phyloP scores from a whole-genome alignment of 441 rosid species.

The Dalechampia spathulata region DNA sequence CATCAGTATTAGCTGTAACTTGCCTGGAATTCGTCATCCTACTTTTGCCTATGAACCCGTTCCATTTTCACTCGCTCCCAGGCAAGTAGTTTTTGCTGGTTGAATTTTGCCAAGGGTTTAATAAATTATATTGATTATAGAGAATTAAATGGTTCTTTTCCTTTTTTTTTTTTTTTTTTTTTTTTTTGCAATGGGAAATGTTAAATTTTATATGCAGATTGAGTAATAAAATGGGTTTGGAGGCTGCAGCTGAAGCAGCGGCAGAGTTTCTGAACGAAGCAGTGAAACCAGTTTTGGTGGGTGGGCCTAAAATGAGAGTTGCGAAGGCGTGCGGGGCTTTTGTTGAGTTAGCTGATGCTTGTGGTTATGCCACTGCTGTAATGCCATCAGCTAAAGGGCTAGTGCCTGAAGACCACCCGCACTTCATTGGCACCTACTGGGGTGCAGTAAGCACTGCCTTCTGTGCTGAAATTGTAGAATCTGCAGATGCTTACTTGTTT shows the following conservation, averaged over 20 bases:
- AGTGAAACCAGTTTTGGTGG: slow-evolving; percentile 79
- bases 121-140: neutral
- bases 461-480: slow-evolving; percentile 83
- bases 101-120: neutral
- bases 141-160: no score
- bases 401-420: slow-evolving; percentile 70
- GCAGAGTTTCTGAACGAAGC: slow-evolving; percentile 79
- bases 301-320: slow-evolving; percentile 73
- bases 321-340: slow-evolving; percentile 56
- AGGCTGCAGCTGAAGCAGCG: slow-evolving; percentile 76
- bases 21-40: slow-evolving; percentile 65
- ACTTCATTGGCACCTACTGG: slow-evolving; percentile 76
- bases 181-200: neutral
- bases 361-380: slow-evolving; percentile 62
- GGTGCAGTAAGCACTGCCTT: slow-evolving; percentile 85
- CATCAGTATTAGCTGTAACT: slow-evolving; percentile 64
- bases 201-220: slow-evolving; percentile 24
- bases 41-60: slow-evolving; percentile 66
- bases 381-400: slow-evolving; percentile 92
- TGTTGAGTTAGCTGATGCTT: slow-evolving; percentile 65
- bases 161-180: no score
- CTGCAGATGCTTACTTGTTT: slow-evolving; percentile 89
- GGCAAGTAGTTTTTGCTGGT: slow-evolving; percentile 12
- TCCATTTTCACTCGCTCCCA: slow-evolving; percentile 58
- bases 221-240: slow-evolving; percentile 59